A percentile compares a stretch with the other conserved stretches of the same genome.
Conservation (phyloP, 2,329 filamentous ascomycete genomes). For the Hymenoscyphus salicellus region DNA sequence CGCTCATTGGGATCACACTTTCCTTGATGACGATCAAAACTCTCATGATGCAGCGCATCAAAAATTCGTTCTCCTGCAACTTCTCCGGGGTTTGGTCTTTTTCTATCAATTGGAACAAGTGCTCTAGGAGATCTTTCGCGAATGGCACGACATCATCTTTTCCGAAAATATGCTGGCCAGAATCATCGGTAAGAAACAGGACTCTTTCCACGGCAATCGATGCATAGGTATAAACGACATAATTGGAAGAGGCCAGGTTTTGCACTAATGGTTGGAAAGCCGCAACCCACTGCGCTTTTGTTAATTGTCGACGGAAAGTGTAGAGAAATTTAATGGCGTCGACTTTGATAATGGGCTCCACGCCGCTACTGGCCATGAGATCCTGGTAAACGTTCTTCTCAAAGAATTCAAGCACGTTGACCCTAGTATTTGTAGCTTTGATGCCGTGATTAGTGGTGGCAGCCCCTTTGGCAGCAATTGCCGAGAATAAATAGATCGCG, state of each 20-base stretch:
- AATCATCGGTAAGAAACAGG: slow-evolving; percentile 75
- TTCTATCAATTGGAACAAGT: slow-evolving; percentile 88
- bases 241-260: slow-evolving; percentile 84
- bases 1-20: slow-evolving; percentile 68
- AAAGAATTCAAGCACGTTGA: slow-evolving; percentile 94
- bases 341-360: slow-evolving; percentile 86
- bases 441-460: slow-evolving; percentile 87
- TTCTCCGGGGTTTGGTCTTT: slow-evolving; percentile 82
- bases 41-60: slow-evolving; percentile 98
- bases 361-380: slow-evolving; percentile 64
- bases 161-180: slow-evolving; percentile 74
- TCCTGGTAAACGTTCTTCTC: slow-evolving; percentile 89
- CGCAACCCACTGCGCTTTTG: slow-evolving; percentile 85
- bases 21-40: slow-evolving; percentile 93
- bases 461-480: slow-evolving; percentile 87
- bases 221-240: slow-evolving; percentile 96
- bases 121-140: slow-evolving; percentile 80
- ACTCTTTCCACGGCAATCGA: slow-evolving; percentile 95
- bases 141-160: slow-evolving; percentile 75
- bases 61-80: slow-evolving; percentile 96
- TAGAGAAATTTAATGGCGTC: slow-evolving; percentile 98
- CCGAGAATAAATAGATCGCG: slow-evolving; percentile 93
- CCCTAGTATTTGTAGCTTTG: slow-evolving; percentile 79
- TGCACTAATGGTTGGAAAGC: slow-evolving; percentile 88
- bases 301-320: slow-evolving; percentile 91